Conservation (phyloP, 306 rosid genomes). For the Sindora glabra region DNA sequence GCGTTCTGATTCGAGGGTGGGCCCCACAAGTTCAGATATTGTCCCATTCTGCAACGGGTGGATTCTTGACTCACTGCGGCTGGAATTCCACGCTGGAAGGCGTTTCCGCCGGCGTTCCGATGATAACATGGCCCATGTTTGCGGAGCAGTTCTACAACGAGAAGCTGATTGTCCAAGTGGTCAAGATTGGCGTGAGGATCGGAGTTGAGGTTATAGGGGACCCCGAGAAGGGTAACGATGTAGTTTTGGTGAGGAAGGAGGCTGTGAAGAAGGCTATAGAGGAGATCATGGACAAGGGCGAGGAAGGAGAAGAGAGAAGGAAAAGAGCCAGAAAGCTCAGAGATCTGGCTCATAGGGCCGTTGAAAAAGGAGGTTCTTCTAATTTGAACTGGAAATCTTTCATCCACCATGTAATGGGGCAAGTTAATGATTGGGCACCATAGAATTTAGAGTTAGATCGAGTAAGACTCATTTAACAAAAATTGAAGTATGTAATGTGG, state of each 20-base stretch:
- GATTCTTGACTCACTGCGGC: slow-evolving; percentile 66
- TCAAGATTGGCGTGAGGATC: slow-evolving; percentile 46
- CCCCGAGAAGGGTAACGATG: neutral
- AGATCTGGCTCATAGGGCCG: slow-evolving; percentile 34
- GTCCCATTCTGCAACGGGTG: slow-evolving; percentile 44
- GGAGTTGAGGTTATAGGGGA: slow-evolving; percentile 30
- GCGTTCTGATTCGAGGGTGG: slow-evolving; percentile 42
- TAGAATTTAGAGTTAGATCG: too few relatives aligned
- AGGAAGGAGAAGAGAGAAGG: slow-evolving; percentile 38
- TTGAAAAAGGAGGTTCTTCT: slow-evolving; percentile 56
- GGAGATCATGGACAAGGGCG: slow-evolving; percentile 34
- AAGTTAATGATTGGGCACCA: neutral
- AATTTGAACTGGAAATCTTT: slow-evolving; percentile 31
- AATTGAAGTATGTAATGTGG: too few relatives aligned
- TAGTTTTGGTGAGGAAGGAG: slow-evolving; percentile 34
- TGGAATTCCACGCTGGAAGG: slow-evolving; percentile 70
- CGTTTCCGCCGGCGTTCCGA: slow-evolving; percentile 44
- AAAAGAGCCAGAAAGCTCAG: slow-evolving; percentile 32
- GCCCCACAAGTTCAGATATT: slow-evolving; percentile 54
- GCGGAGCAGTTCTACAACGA: slow-evolving; percentile 68
- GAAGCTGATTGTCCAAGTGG: slow-evolving; percentile 41
- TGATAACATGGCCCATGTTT: slow-evolving; percentile 66
- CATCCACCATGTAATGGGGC: slow-evolving; percentile 26
- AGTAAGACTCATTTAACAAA: too few relatives aligned
- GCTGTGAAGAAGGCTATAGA: slow-evolving; percentile 37